phyloP scores from a whole-genome alignment of 1,139 yeast species.

The Wickerhamomyces sp. region DNA sequence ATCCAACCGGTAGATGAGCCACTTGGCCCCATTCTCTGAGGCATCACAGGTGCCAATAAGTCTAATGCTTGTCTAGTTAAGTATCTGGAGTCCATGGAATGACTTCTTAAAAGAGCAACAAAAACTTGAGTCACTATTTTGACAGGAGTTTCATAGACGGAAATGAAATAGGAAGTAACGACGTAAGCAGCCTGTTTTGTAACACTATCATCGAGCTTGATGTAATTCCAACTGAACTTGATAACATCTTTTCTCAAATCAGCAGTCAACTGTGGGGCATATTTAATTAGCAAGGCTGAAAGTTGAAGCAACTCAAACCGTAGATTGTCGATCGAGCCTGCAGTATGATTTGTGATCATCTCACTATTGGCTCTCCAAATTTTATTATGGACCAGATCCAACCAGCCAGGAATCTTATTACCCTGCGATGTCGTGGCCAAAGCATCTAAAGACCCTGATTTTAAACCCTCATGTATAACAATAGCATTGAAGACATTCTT shows the following conservation, averaged over 20 bases:
- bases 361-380: constrained; percentile 70
- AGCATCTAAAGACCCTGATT: constrained; percentile 42
- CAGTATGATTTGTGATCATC: constrained; percentile 49
- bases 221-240: constrained; percentile 91
- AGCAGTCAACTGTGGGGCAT: constrained; percentile 56
- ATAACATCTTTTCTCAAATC: constrained; percentile 81
- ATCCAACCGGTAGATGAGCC: constrained; percentile 78
- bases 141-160: constrained; percentile 85
- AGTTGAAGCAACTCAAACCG: constrained; percentile 76
- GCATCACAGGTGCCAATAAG: constrained; percentile 83
- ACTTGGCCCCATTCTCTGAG: constrained; percentile 54
- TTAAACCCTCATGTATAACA: constrained; percentile 57
- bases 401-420: constrained; percentile 48
- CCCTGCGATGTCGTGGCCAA: constrained; percentile 34
- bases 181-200: constrained; percentile 94
- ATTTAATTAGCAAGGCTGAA: constrained; percentile 70
- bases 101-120: constrained; percentile 81
- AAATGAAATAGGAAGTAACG: constrained; percentile 79
- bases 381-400: constrained; percentile 52
- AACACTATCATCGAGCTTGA: constrained; percentile 82
- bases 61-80: constrained; percentile 87
- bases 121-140: constrained; percentile 89
- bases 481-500: constrained; percentile 63
- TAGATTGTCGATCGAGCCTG: constrained; percentile 71
- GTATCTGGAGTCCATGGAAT: constrained; percentile 79